Evolutionary conservation across 2,329 filamentous ascomycete species (phyloP).

Genomic region (Sporothrix brunneoviolacea): DNA sequence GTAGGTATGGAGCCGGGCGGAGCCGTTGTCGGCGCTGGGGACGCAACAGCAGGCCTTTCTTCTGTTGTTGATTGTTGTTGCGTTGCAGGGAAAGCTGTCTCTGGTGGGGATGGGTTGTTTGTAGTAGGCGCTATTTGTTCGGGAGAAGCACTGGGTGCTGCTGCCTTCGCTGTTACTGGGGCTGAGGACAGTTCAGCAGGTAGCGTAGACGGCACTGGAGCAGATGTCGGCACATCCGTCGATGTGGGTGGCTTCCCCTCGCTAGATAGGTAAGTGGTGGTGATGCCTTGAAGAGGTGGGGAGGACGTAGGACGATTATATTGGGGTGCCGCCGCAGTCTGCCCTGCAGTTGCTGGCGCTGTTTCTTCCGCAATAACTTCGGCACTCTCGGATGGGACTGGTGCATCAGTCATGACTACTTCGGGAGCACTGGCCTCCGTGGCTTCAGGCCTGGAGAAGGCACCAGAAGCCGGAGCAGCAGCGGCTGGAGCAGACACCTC

Average conservation of each 20-base stretch:
- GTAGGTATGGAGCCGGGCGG: no score
- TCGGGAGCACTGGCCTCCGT: background rate
- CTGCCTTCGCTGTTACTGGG: background rate
- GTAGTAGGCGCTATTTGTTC: no score
- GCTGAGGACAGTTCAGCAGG: background rate
- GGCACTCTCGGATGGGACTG: background rate
- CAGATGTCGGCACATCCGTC: background rate
- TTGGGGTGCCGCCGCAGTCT: background rate
- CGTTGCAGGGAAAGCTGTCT: no score
- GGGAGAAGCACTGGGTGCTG: no score
- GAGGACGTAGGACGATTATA: no score
- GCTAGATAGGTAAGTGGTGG: no score
- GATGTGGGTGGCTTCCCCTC: background rate
- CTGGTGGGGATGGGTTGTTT: no score
- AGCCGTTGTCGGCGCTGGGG: no score
- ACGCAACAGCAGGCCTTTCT: no score
- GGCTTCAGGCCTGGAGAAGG: background rate
- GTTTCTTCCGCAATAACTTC: background rate
- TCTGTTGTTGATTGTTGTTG: no score
- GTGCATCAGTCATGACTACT: constrained; percentile 4
- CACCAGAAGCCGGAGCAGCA: background rate
- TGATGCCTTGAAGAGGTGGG: no score
- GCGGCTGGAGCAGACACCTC: background rate
- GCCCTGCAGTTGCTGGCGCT: background rate
- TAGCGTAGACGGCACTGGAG: background rate